Percentiles rank a stretch among this genome's conserved stretches.
phyloP scores from a whole-genome alignment of 768 basidiomycete species.

The Lactifluus echinatus region DNA sequence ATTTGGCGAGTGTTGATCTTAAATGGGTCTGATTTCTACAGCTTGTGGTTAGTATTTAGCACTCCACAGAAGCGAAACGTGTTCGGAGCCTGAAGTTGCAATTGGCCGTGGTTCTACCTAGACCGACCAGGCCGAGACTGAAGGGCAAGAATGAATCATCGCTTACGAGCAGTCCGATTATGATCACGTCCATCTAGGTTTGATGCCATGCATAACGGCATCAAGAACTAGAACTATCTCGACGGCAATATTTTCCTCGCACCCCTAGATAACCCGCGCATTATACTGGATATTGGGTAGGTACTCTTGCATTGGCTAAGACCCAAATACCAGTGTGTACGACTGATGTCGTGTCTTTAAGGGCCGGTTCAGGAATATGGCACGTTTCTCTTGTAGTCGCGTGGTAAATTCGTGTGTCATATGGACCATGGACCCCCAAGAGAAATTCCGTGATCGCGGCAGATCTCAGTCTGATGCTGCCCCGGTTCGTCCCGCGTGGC shows the following conservation, averaged over 20 bases:
- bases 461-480: conserved; percentile 18
- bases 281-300: conserved; percentile 25
- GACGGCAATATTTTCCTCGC: conserved; percentile 16
- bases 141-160: neutral
- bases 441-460: conserved; percentile 20
- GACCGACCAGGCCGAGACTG: conserved; percentile 4
- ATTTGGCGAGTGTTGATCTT: too few relatives aligned
- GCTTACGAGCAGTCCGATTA: too few relatives aligned
- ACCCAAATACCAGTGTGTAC: neutral
- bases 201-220: conserved; percentile 22
- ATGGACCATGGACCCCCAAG: conserved; percentile 24
- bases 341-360: neutral
- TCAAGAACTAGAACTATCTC: conserved; percentile 21
- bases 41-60: too few relatives aligned
- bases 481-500: conserved; percentile 11
- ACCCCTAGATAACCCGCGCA: conserved; percentile 19
- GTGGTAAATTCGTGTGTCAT: neutral
- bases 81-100: too few relatives aligned
- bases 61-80: too few relatives aligned
- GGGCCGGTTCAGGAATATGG: conserved; percentile 15
- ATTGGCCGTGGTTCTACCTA: too few relatives aligned
- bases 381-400: neutral
- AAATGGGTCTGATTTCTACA: too few relatives aligned
- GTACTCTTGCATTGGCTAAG: too few relatives aligned
- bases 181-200: conserved; percentile 16